Conservation (phyloP, 2,329 filamentous ascomycete genomes). For the Sporothrix inflata region DNA sequence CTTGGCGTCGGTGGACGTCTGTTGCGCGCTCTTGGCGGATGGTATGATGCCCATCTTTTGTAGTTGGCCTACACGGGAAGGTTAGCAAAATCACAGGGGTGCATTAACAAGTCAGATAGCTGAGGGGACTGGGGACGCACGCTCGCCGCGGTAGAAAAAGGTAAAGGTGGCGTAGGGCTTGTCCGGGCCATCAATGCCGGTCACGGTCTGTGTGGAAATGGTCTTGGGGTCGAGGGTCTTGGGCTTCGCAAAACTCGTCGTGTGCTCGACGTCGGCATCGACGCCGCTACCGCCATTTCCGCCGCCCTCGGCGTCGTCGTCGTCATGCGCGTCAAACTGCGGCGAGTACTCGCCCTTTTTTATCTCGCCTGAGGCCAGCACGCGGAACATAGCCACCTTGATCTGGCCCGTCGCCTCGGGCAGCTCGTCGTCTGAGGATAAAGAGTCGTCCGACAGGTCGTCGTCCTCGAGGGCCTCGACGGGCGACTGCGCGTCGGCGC, state of each 20-base stretch:
- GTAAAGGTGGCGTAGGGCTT: slow-evolving; percentile 97
- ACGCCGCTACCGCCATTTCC: slow-evolving; percentile 58
- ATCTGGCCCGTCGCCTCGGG: slow-evolving; percentile 97
- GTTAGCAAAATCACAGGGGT: not conserved
- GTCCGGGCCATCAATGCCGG: slow-evolving; percentile 92
- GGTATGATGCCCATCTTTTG: slow-evolving; percentile 92
- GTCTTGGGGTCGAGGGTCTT: slow-evolving; percentile 95
- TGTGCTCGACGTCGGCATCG: slow-evolving; percentile 89
- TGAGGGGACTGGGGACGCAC: slow-evolving; percentile 59
- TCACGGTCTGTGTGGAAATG: slow-evolving; percentile 99
- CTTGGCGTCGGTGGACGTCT: slow-evolving; percentile 66
- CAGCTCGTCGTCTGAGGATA: slow-evolving; percentile 77
- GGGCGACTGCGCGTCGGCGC: slow-evolving; percentile 69
- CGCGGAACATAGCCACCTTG: slow-evolving; percentile 94
- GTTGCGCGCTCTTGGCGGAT: slow-evolving; percentile 65
- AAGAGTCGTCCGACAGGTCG: slow-evolving; percentile 67
- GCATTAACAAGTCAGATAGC: slow-evolving; percentile 7
- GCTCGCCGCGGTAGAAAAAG: slow-evolving; percentile 94
- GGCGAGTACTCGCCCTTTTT: slow-evolving; percentile 98
- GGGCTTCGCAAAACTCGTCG: slow-evolving; percentile 95
- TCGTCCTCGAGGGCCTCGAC: slow-evolving; percentile 70
- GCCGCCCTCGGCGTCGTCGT: slow-evolving; percentile 65
- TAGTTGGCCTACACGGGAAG: slow-evolving; percentile 70
- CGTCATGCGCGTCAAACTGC: slow-evolving; percentile 95
- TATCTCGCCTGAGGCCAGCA: slow-evolving; percentile 93